Conservation (phyloP, 768 basidiomycete species). For the Pleurotus citrinopileatus region DNA sequence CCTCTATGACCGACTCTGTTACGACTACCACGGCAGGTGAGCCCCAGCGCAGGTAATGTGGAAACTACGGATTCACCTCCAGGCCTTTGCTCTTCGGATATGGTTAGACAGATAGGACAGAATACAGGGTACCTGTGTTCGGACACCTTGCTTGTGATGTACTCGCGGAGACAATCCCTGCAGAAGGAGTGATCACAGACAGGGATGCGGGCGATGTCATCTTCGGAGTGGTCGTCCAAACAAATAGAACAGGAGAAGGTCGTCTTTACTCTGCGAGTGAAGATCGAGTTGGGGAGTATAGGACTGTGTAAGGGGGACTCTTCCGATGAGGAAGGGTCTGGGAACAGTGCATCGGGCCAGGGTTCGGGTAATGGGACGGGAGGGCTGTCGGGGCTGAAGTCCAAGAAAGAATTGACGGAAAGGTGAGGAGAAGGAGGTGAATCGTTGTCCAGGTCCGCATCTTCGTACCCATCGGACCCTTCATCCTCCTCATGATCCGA, state of each 20-base stretch:
- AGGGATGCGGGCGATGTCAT: constrained; percentile 35
- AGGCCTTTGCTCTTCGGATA: constrained; percentile 26
- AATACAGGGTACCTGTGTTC: constrained; percentile 47
- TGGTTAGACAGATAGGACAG: constrained; percentile 45
- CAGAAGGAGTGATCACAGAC: constrained; percentile 45
- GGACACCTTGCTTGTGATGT: constrained; percentile 34
- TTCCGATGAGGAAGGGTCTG: constrained; percentile 13
- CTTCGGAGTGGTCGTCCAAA: constrained; percentile 40
- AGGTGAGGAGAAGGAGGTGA: constrained; percentile 3
- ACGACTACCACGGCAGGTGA: not conserved
- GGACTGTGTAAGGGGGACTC: constrained; percentile 20
- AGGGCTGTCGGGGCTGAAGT: not conserved
- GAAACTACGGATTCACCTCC: not conserved
- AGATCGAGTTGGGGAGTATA: constrained; percentile 25
- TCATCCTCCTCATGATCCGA: constrained; percentile 30
- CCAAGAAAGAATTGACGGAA: constrained; percentile 1
- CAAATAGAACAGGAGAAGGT: constrained; percentile 48
- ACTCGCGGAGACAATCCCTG: constrained; percentile 37
- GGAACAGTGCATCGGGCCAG: constrained; percentile 1
- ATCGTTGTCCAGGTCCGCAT: not conserved
- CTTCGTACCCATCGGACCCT: constrained; percentile 9
- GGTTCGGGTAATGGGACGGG: not conserved
- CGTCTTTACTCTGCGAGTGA: constrained; percentile 33
- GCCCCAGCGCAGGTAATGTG: not conserved
- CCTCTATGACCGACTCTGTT: constrained; percentile 3